A percentile compares a stretch with the other conserved stretches of the same genome.
Evolutionary conservation across 1,284 basidiomycete genomes (phyloP).

Genomic region (Violaceomyces palustris): DNA sequence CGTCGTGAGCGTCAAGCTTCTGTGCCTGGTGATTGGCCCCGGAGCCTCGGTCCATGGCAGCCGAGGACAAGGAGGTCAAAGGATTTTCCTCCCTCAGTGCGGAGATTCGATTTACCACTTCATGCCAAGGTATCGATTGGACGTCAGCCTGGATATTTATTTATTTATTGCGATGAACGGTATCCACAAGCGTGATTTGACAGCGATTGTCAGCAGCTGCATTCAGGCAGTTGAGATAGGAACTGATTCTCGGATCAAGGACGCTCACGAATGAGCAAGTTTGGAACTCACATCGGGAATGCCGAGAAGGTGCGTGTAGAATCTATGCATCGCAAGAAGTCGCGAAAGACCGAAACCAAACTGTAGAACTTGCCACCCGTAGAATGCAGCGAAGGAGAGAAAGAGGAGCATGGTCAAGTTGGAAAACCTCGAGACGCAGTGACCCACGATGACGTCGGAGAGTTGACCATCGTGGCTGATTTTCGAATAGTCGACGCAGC

Average conservation of each 20-base stretch:
- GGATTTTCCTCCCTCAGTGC: conserved; percentile 42
- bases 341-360: conserved; percentile 62
- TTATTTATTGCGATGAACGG: no score
- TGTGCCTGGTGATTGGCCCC: conserved; percentile 13
- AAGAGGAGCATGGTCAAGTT: conserved; percentile 62
- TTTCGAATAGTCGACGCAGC: conserved; percentile 88
- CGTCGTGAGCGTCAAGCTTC: conserved; percentile 77
- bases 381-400: conserved; percentile 68
- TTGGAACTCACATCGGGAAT: conserved; percentile 58
- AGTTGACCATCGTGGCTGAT: conserved; percentile 52
- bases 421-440: conserved; percentile 67
- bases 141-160: conserved; percentile 98
- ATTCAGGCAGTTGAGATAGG: no score
- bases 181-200: no score
- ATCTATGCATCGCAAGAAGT: conserved; percentile 85
- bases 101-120: conserved; percentile 77
- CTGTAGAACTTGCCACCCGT: conserved; percentile 60
- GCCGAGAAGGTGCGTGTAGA: conserved; percentile 63
- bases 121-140: conserved; percentile 93
- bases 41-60: conserved; percentile 51
- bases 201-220: no score
- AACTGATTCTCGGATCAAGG: no score
- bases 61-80: conserved; percentile 31
- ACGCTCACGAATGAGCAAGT: no score
- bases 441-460: conserved; percentile 37